Percentiles rank a stretch among this genome's conserved stretches.
Evolutionary conservation across 1,284 basidiomycete species (phyloP).

Genomic region (Malassezia nana): DNA sequence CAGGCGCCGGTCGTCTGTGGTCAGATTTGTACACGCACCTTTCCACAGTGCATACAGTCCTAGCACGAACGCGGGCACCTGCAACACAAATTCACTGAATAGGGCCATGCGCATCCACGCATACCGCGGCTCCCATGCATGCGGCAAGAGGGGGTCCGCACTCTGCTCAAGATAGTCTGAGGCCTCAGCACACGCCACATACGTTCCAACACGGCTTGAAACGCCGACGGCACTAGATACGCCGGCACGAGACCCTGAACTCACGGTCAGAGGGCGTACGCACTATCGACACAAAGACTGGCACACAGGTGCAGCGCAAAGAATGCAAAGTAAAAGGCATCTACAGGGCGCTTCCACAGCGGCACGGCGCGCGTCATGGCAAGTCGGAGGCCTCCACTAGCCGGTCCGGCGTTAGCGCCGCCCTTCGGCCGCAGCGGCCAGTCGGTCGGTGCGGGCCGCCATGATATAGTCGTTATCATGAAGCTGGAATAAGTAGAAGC

Average conservation of each 20-base stretch:
- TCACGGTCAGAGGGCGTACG: not conserved
- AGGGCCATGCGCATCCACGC: constrained; percentile 19
- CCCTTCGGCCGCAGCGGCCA: constrained; percentile 29
- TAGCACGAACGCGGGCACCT: constrained; percentile 18
- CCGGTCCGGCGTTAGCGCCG: not conserved
- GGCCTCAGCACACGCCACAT: not conserved
- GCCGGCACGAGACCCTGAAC: constrained; percentile 18
- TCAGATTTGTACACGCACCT: not conserved
- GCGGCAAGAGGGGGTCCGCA: constrained; percentile 17
- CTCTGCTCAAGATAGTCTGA: constrained; percentile 17
- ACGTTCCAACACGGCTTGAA: constrained; percentile 12
- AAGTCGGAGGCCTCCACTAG: not conserved
- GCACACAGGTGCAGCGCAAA: constrained; percentile 17
- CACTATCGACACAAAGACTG: constrained; percentile 19
- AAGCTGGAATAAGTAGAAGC: constrained; percentile 20
- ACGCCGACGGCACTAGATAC: constrained; percentile 5
- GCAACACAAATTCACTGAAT: constrained; percentile 18
- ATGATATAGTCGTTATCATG: constrained; percentile 46
- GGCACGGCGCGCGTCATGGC: not conserved
- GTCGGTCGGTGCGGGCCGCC: constrained; percentile 42
- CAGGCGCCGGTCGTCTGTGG: constrained; percentile 13
- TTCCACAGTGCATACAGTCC: constrained; percentile 14
- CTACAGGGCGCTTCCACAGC: constrained; percentile 13
- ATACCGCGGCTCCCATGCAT: constrained; percentile 13
- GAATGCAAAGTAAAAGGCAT: constrained; percentile 16